Evolutionary conservation across 768 basidiomycete genomes (phyloP), one percentile per base, ranked within the genome.

Genomic region (Suillus tomentosus): DNA sequence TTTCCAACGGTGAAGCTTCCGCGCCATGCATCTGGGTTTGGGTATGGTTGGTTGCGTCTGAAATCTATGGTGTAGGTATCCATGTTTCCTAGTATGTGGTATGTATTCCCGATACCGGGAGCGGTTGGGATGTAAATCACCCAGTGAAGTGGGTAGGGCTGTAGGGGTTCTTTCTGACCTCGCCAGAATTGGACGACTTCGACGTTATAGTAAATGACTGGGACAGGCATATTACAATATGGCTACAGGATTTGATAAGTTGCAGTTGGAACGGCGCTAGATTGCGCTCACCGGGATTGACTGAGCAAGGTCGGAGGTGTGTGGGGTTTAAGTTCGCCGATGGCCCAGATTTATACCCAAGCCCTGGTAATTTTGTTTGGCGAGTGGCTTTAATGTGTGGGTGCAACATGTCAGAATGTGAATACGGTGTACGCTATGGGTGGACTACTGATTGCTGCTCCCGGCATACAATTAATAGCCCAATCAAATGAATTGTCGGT

Each of bases 111-210:
- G 0, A 55, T 65, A 22, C 50, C 19, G 8, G 69, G 64, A 0
- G 61, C 37, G 14, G 69, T 74, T 40, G 68, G 72, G 22, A 75
- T 60, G n/a, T 75, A 70, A 57, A 75, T 67, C 51, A 70, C 73
- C 74, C 74, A 75, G 62, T 74, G 73, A 5, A 72, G 67, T 19
- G 72, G 68, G 11, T 31, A 47, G 40, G 67, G 66, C 0, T 62
- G 65, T 0, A 66, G 65, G 14, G 36, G 63, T 9, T 24, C 37
- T 39, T 24, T 17, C 24, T 37, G 65, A 31, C 39, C 62, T 36
- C 67, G 76, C 71, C 69, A 75, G 62, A 75, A 77, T 37, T 77
- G 75, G 59, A 58, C 64, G 50, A 75, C 64, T 22, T 72, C 72
- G 65, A 77, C 64, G 2, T 70, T 64, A 65, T 68, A 67, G 62